phyloP scores from a whole-genome alignment of 306 rosid species.

The Myrica gale region DNA sequence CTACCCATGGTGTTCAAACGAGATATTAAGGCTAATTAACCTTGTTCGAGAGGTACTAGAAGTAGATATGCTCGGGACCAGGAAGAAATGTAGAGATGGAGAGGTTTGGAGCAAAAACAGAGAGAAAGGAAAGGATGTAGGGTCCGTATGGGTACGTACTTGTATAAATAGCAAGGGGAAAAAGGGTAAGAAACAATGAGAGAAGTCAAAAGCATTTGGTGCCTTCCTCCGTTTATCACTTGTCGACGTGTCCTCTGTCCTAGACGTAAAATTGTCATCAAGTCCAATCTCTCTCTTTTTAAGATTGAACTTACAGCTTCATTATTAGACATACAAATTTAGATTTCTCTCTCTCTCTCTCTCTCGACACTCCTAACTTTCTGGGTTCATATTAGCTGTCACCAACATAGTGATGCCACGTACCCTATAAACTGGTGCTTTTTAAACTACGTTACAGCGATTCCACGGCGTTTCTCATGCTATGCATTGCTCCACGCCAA shows the following conservation, averaged over 20 bases:
- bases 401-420: constrained; percentile 46
- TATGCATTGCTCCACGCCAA: constrained; percentile 20
- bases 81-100: background rate
- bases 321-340: background rate
- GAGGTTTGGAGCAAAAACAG: constrained; percentile 17
- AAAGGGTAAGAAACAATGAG: background rate
- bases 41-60: background rate
- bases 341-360: background rate
- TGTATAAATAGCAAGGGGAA: constrained; percentile 52
- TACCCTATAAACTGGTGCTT: constrained; percentile 23
- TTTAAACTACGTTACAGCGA: constrained; percentile 3
- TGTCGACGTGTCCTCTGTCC: constrained; percentile 61
- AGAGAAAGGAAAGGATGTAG: constrained; percentile 25
- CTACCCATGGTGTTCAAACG: constrained; percentile 58
- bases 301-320: background rate
- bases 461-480: constrained; percentile 38
- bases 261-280: constrained; percentile 8
- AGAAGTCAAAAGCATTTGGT: constrained; percentile 75
- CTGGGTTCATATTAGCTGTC: constrained; percentile 63
- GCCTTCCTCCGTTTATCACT: constrained; percentile 60
- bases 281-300: background rate
- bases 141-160: constrained; percentile 43
- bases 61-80: constrained; percentile 1
- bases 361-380: constrained; percentile 24
- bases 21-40: background rate